Conservation (phyloP, 179 eudicot species). For the Vitellaria paradoxa region DNA sequence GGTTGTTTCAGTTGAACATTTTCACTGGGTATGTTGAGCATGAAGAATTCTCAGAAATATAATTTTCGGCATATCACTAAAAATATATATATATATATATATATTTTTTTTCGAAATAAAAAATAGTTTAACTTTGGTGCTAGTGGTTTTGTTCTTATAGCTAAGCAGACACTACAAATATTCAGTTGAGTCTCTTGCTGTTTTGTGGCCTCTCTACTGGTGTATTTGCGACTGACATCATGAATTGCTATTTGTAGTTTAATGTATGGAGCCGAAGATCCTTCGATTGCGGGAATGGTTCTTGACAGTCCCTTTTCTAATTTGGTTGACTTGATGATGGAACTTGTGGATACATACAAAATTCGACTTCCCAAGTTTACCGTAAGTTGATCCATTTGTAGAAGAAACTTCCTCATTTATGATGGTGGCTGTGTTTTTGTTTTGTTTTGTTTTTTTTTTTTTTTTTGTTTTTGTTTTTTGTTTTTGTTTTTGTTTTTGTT, state of each 20-base stretch:
- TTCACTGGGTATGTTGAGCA: too few species aligned
- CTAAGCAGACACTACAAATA: too few species aligned
- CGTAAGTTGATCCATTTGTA: slow-evolving; percentile 40
- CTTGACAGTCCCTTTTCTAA: slow-evolving; percentile 98
- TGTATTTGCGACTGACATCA: slow-evolving; percentile 5
- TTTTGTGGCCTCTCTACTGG: background rate
- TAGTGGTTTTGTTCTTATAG: too few species aligned
- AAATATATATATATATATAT: too few species aligned
- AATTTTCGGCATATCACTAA: too few species aligned
- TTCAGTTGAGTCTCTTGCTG: background rate
- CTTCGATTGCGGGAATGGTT: slow-evolving; percentile 99
- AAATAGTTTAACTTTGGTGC: too few species aligned
- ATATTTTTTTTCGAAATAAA: too few species aligned
- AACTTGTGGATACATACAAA: slow-evolving; percentile 97
- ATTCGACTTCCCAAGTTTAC: slow-evolving; percentile 93
- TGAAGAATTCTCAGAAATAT: too few species aligned
- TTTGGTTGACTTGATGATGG: slow-evolving; percentile 98
- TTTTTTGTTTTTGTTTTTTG: too few species aligned
- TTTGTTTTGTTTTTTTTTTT: too few species aligned
- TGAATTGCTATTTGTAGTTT: slow-evolving; percentile 49
- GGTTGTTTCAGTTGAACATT: too few species aligned
- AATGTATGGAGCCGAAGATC: slow-evolving; percentile 99
- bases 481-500: too few species aligned
- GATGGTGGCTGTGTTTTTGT: background rate
- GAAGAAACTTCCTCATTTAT: background rate